These are phyloP conservation scores for Tetradesmus lagerheimii DNA, from an alignment of 139 green algal species.

Conservation along the genomic window DNA sequence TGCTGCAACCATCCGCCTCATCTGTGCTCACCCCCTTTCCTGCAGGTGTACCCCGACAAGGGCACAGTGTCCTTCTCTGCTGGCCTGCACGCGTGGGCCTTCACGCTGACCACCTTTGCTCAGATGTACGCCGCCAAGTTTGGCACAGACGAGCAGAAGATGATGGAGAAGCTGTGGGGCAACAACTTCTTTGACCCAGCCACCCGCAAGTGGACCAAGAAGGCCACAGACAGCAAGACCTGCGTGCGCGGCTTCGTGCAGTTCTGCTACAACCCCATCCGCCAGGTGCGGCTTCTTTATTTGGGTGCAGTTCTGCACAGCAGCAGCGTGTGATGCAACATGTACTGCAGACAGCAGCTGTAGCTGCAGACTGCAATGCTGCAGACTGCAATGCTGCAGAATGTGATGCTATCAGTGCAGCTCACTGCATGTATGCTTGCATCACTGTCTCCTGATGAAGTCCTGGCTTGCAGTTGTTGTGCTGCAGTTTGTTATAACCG, in stretches of 20 bases:
- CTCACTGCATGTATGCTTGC: too few relatives aligned
- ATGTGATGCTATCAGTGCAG: too few relatives aligned
- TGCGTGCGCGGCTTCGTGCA: slow-evolving; percentile 98
- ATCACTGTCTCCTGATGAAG: too few relatives aligned
- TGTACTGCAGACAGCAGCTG: neutral
- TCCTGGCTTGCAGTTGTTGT: too few relatives aligned
- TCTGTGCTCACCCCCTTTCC: neutral
- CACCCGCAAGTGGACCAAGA: slow-evolving; percentile 99
- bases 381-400: too few relatives aligned
- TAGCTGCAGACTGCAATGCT: too few relatives aligned
- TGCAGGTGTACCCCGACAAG: slow-evolving; percentile 95
- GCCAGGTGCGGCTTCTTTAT: slow-evolving; percentile 70
- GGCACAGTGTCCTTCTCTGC: slow-evolving; percentile 98
- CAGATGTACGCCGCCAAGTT: slow-evolving; percentile 99
- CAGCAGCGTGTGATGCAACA: too few relatives aligned
- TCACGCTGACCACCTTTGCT: slow-evolving; percentile 98
- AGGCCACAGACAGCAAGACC: slow-evolving; percentile 84
- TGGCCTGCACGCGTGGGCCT: slow-evolving; percentile 99
- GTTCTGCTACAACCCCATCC: slow-evolving; percentile 99
- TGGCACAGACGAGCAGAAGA: slow-evolving; percentile 83
- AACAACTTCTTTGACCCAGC: slow-evolving; percentile 99
- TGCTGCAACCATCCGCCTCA: neutral
- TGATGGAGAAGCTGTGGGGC: slow-evolving; percentile 97
- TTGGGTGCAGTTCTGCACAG: too few relatives aligned
- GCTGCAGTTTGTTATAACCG: too few relatives aligned